A percentile compares a stretch with the other conserved stretches of the same genome.
phyloP scores from a whole-genome alignment of 139 green algal species.

The Chlamydomonas urium region DNA sequence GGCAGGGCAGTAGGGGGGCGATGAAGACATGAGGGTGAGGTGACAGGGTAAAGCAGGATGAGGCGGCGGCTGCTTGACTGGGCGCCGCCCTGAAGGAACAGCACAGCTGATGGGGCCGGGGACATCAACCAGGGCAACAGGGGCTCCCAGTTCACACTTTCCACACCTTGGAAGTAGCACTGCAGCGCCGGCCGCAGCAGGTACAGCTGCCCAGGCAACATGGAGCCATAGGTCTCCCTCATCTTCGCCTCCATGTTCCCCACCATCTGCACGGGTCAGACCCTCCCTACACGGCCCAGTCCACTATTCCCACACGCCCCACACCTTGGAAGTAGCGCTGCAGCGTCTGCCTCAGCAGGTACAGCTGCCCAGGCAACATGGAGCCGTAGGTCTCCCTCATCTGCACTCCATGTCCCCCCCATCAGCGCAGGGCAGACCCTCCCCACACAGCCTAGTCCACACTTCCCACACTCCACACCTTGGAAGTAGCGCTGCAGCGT shows the following conservation, averaged over 20 bases:
- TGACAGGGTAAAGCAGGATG: background rate
- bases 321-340: constrained; percentile 58
- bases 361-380: constrained; percentile 39
- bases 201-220: constrained; percentile 42
- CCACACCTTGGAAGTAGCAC: constrained; percentile 59
- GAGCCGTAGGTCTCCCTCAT: constrained; percentile 27
- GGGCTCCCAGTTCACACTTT: too few relatives aligned
- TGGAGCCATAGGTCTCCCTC: constrained; percentile 22
- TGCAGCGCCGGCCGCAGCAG: constrained; percentile 50
- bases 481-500: constrained; percentile 59
- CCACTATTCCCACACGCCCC: too few relatives aligned
- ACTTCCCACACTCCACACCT: too few relatives aligned
- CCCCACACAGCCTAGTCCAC: too few relatives aligned
- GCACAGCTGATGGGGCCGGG: too few relatives aligned
- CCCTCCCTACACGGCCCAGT: too few relatives aligned
- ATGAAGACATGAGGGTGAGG: too few relatives aligned
- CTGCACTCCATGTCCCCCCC: constrained; percentile 6
- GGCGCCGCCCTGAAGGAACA: constrained; percentile 66
- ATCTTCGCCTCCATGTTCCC: constrained; percentile 28
- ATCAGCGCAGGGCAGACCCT: too few relatives aligned
- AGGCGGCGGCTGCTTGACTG: constrained; percentile 1
- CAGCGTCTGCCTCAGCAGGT: constrained; percentile 50
- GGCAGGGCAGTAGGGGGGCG: background rate
- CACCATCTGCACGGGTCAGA: constrained; percentile 19
- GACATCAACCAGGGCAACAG: too few relatives aligned